A percentile compares a stretch with the other conserved stretches of the same genome.
Conservation (phyloP, 306 rosid genomes). For the Alnus glutinosa region DNA sequence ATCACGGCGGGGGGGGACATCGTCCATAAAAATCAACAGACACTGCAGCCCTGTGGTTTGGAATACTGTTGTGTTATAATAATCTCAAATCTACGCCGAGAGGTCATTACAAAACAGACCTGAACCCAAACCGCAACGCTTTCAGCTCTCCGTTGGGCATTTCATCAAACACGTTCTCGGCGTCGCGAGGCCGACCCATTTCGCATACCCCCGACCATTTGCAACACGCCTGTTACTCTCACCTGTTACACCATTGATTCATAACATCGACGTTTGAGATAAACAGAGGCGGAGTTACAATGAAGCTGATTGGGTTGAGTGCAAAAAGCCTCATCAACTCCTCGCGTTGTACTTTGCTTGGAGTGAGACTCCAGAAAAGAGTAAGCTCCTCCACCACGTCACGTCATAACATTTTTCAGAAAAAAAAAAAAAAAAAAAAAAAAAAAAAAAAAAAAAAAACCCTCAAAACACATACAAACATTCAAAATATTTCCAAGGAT, state of each 20-base stretch:
- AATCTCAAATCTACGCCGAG: conserved; percentile 31
- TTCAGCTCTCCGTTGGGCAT: conserved; percentile 43
- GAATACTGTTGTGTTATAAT: conserved; percentile 78
- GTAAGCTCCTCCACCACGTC: conserved; percentile 34
- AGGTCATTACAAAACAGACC: conserved; percentile 48
- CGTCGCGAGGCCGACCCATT: conserved; percentile 64
- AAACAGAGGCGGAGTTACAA: conserved; percentile 45
- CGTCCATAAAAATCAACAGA: conserved; percentile 72
- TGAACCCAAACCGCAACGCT: conserved; percentile 55
- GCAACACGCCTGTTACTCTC: no score
- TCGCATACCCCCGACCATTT: conserved; percentile 46
- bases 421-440: neutral
- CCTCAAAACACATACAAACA: conserved; percentile 16
- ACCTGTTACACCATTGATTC: conserved; percentile 46
- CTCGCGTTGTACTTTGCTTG: conserved; percentile 48
- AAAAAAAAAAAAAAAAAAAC: conserved; percentile 18
- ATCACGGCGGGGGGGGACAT: conserved; percentile 55
- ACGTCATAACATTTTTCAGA: no score
- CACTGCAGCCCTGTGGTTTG: conserved; percentile 69
- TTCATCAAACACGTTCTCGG: conserved; percentile 55
- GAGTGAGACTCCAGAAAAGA: conserved; percentile 63
- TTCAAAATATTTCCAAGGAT: no score
- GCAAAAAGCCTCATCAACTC: conserved; percentile 46
- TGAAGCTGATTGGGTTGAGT: conserved; percentile 40
- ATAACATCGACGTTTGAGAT: conserved; percentile 57